These are phyloP conservation scores for Trichosporon asahii DNA, from an alignment of 1,284 basidiomycete genomes.

Conservation along the genomic window DNA sequence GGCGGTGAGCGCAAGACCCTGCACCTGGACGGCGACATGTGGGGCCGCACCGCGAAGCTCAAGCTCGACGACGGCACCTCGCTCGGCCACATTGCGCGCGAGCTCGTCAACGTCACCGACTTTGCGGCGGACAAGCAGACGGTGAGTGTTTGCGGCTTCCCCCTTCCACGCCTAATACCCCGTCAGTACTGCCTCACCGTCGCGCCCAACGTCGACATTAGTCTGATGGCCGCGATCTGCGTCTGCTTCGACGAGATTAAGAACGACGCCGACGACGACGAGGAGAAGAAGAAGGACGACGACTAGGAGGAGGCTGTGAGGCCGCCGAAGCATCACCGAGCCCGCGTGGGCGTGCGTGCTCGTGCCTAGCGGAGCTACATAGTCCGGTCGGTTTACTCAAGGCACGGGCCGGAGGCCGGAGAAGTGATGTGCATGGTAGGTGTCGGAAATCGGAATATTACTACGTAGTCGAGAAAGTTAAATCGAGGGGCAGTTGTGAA, in stretches of 20 bases:
- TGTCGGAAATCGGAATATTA: not conserved
- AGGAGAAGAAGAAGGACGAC: not conserved
- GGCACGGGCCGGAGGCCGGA: not conserved
- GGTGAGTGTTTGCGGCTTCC: conserved; percentile 10
- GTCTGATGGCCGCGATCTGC: conserved; percentile 18
- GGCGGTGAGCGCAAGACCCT: not conserved
- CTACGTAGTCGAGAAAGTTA: not conserved
- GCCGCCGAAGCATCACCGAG: too few species aligned
- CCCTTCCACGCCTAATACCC: not conserved
- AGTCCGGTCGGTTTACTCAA: not conserved
- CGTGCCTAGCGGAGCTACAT: not conserved
- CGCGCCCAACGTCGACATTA: conserved; percentile 23
- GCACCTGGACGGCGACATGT: conserved; percentile 16
- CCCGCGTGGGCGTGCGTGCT: not conserved
- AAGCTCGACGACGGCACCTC: conserved; percentile 5
- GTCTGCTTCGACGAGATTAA: conserved; percentile 21
- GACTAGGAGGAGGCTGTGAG: not conserved
- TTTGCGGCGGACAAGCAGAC: conserved; percentile 18
- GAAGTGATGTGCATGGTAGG: not conserved
- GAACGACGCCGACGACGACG: conserved; percentile 12
- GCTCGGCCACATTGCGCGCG: conserved; percentile 17
- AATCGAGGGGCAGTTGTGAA: not conserved
- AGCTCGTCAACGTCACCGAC: conserved; percentile 11
- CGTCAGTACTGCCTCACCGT: conserved; percentile 16
- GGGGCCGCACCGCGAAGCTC: conserved; percentile 17